phyloP scores from a whole-genome alignment of 352 stramenopile species.

The Hyphochytrium catenoides region DNA sequence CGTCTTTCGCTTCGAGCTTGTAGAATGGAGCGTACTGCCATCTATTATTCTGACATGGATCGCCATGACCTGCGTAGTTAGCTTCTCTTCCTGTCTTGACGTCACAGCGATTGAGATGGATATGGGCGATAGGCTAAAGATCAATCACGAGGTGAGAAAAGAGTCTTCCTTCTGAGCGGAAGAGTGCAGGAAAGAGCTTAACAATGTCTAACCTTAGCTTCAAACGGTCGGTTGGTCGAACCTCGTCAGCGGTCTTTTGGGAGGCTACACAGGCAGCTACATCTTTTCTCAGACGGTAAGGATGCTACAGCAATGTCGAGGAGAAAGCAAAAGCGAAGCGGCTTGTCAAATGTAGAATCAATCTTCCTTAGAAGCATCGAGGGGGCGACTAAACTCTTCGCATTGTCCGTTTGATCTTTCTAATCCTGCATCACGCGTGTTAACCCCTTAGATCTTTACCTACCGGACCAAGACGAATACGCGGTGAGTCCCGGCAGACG shows the following conservation, averaged over 20 bases:
- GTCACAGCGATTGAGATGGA: constrained; percentile 93
- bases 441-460: no score
- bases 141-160: constrained; percentile 89
- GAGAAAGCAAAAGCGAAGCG: no score
- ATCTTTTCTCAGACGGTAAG: constrained; percentile 97
- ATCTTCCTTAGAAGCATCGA: no score
- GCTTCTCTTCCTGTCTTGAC: constrained; percentile 88
- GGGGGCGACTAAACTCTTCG: no score
- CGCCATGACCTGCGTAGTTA: constrained; percentile 91
- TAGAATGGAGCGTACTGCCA: constrained; percentile 69
- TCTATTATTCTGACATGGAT: constrained; percentile 70
- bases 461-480: constrained; percentile 72
- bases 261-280: constrained; percentile 93
- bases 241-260: constrained; percentile 74
- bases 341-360: no score
- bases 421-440: no score
- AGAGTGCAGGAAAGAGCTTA: no score
- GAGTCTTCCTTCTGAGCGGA: no score
- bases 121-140: constrained; percentile 73
- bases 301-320: constrained; percentile 3
- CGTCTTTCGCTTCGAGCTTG: constrained; percentile 69
- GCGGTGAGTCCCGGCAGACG: no score
- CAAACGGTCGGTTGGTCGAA: constrained; percentile 85
- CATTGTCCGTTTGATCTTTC: no score
- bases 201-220: no score